These are phyloP conservation scores for Penicillium daleae DNA, from an alignment of 495 filamentous ascomycete genomes.

Conservation along the genomic window DNA sequence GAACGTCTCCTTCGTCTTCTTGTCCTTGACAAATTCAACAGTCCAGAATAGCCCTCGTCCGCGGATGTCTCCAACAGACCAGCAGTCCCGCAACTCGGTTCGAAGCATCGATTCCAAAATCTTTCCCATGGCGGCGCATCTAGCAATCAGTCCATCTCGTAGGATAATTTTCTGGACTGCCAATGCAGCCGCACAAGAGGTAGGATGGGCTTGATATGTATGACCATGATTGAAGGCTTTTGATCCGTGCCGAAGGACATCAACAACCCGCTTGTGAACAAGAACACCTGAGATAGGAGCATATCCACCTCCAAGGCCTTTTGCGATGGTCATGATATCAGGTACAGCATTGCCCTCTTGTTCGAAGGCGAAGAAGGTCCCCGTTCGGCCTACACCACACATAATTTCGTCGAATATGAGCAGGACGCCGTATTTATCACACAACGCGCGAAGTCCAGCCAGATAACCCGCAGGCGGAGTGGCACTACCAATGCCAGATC, in stretches of 20 bases:
- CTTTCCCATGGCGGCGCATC: not conserved
- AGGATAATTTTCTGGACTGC: constrained; percentile 1
- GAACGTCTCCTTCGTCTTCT: not conserved
- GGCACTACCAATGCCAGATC: not conserved
- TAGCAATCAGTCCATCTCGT: not conserved
- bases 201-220: constrained; percentile 2
- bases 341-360: not conserved
- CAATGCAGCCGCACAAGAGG: constrained; percentile 1
- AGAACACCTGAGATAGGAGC: constrained; percentile 2
- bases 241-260: not conserved
- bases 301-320: not conserved
- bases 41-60: not conserved
- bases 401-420: not conserved
- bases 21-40: not conserved
- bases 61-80: constrained; percentile 1
- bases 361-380: constrained; percentile 1
- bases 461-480: not conserved
- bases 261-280: not conserved
- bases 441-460: not conserved
- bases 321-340: constrained; percentile 1
- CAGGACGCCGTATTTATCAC: not conserved
- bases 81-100: not conserved
- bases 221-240: constrained; percentile 2
- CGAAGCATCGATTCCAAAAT: not conserved
- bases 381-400: not conserved